These are phyloP conservation scores for Tulasnella sp. DNA, from an alignment of 768 basidiomycete species.

Conservation along the genomic window DNA sequence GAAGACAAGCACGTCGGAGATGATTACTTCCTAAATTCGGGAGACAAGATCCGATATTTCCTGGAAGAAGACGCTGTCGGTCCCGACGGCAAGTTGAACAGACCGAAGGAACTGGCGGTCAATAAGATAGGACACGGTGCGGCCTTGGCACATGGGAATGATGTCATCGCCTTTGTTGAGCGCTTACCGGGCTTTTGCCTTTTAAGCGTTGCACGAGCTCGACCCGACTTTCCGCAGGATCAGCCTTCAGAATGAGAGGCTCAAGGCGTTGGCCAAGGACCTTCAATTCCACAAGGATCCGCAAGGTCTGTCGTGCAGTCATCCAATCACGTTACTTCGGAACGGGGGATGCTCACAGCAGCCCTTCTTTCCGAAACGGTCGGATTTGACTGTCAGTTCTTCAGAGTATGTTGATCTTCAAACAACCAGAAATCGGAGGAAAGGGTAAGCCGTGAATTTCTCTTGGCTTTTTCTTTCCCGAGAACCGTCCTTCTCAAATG, in stretches of 20 bases:
- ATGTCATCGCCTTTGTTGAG: conserved; percentile 1
- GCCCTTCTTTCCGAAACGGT: background rate
- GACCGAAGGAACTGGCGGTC: conserved; percentile 60
- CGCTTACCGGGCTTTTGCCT: conserved; percentile 14
- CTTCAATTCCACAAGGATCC: conserved; percentile 83
- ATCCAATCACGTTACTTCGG: background rate
- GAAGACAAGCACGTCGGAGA: conserved; percentile 83
- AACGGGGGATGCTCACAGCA: background rate
- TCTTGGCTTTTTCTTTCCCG: background rate
- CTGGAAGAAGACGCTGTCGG: conserved; percentile 85
- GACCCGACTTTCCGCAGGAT: conserved; percentile 76
- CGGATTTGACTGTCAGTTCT: conserved; percentile 49
- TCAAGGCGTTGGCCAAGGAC: conserved; percentile 68
- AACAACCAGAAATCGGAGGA: conserved; percentile 89
- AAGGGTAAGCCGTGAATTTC: conserved; percentile 58
- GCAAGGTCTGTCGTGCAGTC: conserved; percentile 51
- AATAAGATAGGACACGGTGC: conserved; percentile 94
- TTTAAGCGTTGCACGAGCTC: conserved; percentile 76
- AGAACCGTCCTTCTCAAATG: conserved; percentile 28
- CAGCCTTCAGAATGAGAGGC: conserved; percentile 72
- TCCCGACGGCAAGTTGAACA: conserved; percentile 58
- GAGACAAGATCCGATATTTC: conserved; percentile 94
- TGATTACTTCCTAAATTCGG: conserved; percentile 86
- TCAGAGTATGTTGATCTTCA: conserved; percentile 94
- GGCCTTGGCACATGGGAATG: conserved; percentile 32